phyloP scores from a whole-genome alignment of 345 rosid genomes.

The Erucastrum elatum region DNA sequence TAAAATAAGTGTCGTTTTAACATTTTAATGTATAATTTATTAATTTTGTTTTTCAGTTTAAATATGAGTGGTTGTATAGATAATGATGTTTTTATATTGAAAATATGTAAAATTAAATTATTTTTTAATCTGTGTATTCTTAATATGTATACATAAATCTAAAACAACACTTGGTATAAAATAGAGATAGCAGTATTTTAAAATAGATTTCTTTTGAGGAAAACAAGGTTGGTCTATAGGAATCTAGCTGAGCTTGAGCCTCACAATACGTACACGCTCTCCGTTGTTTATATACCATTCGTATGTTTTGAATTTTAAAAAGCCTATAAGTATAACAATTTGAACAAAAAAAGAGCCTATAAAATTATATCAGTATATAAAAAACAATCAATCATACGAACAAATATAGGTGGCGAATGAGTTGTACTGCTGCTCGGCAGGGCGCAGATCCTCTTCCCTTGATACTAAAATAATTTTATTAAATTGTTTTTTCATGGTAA shows the following conservation, averaged over 20 bases:
- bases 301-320: neutral
- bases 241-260: slow-evolving; percentile 43
- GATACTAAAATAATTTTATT: neutral
- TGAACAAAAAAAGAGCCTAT: too few species aligned
- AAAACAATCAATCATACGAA: neutral
- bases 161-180: too few species aligned
- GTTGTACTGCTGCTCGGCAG: neutral
- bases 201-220: slow-evolving; percentile 23
- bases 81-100: too few species aligned
- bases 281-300: slow-evolving; percentile 14
- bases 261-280: slow-evolving; percentile 38
- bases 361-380: too few species aligned
- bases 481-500: neutral
- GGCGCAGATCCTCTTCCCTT: neutral
- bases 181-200: neutral
- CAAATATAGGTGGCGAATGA: neutral
- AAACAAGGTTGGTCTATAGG: slow-evolving; percentile 38
- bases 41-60: too few species aligned
- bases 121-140: too few species aligned
- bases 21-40: too few species aligned
- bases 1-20: too few species aligned
- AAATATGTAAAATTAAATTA: too few species aligned
- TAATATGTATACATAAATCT: too few species aligned
- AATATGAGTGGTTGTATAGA: too few species aligned
- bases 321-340: too few species aligned